Evolutionary conservation across 768 basidiomycete genomes (phyloP), one percentile per base, ranked within the genome.

Genomic region (Tulasnella sp.): DNA sequence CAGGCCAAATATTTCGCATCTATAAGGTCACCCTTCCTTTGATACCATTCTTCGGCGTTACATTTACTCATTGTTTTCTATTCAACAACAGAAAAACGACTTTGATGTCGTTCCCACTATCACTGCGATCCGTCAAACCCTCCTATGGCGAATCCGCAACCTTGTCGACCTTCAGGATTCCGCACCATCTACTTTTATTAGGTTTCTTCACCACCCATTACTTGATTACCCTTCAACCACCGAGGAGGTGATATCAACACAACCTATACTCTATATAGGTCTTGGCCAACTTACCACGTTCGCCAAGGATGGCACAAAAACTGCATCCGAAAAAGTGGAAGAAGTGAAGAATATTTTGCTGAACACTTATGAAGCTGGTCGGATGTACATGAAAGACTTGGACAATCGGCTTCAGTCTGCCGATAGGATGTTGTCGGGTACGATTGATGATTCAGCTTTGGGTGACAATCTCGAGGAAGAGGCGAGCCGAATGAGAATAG

Each of bases 201-300:
- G 49, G 28, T 51, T 51, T 34, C 10, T 51, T 9, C 49, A 39
- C n/a, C 49, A 51, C 20, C 49, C 49, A 20, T 51, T 51, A 16
- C 16, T 47, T 31, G 5, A 28, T 19, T 1, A 22, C 45, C 31
- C 27, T n/a, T 15, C 25, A 29, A 19, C 25, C 33, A 33, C 45
- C 12, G 20, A 25, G 22, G 5, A 13, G 15, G 4, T 7, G 27
- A 31, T 45, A 28, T 28, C 44, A 22, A 20, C 45, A 22, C 32
- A 29, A 16, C 49, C 49, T 13, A 51, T 51, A 3, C 25, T 51
- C 7, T 29, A 31, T 24, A 29, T 51, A 16, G 35, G 25, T 32
- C 33, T 51, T 15, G 27, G 22, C 9, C 31, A 51, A 25, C 40
- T 51, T 19, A 51, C 49, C 1, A 24, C 32, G 37, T 50, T 27